Percentiles rank a stretch among this genome's conserved stretches.
phyloP scores from a whole-genome alignment of 2,329 filamentous ascomycete species.

The Fusarium xyrophilum region DNA sequence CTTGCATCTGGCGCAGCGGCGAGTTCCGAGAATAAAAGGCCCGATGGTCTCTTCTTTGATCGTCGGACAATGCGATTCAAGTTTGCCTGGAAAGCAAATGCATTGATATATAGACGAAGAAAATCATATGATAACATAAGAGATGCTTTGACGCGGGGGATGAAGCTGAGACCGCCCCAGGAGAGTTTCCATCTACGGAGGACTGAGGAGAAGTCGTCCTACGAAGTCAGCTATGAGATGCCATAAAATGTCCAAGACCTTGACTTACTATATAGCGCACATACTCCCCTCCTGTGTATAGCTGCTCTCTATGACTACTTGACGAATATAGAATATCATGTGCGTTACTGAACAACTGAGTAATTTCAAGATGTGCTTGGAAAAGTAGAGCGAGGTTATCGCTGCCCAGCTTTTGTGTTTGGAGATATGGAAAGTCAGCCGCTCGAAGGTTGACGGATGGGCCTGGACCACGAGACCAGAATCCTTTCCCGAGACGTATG shows the following conservation, averaged over 20 bases:
- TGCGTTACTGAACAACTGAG: constrained; percentile 75
- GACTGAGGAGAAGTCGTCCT: constrained; percentile 72
- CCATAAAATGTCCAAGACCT: rapidly evolving
- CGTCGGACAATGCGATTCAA: constrained; percentile 53
- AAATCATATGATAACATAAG: constrained; percentile 76
- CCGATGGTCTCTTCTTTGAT: constrained; percentile 44
- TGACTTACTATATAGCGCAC: constrained; percentile 68
- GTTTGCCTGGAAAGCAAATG: constrained; percentile 78
- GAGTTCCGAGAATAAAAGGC: constrained; percentile 58
- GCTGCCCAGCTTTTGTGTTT: constrained; percentile 62
- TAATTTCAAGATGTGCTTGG: constrained; percentile 74
- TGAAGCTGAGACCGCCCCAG: constrained; percentile 71
- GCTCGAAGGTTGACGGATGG: constrained; percentile 69
- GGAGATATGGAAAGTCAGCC: constrained; percentile 71
- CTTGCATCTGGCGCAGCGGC: constrained; percentile 67
- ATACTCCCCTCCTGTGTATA: constrained; percentile 74
- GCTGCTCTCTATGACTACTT: constrained; percentile 71
- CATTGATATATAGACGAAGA: constrained; percentile 74
- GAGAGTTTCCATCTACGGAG: constrained; percentile 74
- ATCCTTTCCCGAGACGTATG: constrained; percentile 73
- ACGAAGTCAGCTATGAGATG: neutral
- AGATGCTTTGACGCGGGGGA: constrained; percentile 70
- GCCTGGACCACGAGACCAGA: constrained; percentile 75
- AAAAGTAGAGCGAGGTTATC: constrained; percentile 74
- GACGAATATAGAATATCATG: constrained; percentile 78